Evolutionary conservation across 2,329 filamentous ascomycete genomes (phyloP).

Genomic region (Stachybotrys elegans): DNA sequence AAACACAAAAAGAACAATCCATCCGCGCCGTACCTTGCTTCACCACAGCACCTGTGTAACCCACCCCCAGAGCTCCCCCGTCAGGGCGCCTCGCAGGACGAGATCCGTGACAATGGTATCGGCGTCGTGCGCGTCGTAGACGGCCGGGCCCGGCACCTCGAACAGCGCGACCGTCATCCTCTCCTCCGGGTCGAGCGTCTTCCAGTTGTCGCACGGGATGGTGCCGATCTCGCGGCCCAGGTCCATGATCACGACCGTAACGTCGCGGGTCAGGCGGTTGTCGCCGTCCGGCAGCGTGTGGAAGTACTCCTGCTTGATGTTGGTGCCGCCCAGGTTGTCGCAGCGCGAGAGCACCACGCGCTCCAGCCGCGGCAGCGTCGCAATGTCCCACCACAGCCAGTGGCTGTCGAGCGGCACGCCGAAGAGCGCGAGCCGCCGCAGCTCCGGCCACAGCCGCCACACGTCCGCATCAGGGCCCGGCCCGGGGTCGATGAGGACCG

Average conservation of each 20-base stretch:
- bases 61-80: slow-evolving; percentile 35
- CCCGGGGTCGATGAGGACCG: slow-evolving; percentile 29
- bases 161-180: slow-evolving; percentile 33
- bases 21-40: neutral
- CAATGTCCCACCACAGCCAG: slow-evolving; percentile 34
- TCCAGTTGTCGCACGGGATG: slow-evolving; percentile 23
- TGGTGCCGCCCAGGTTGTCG: slow-evolving; percentile 22
- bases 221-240: slow-evolving; percentile 15
- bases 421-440: slow-evolving; percentile 38
- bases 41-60: slow-evolving; percentile 14
- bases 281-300: slow-evolving; percentile 23
- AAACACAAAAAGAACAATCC: neutral
- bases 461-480: slow-evolving; percentile 27
- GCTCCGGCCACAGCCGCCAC: slow-evolving; percentile 38
- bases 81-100: slow-evolving; percentile 33
- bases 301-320: slow-evolving; percentile 37
- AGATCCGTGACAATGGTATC: slow-evolving; percentile 32
- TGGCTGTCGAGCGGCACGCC: slow-evolving; percentile 30
- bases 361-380: slow-evolving; percentile 28
- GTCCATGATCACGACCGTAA: slow-evolving; percentile 27
- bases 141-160: slow-evolving; percentile 33
- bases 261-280: slow-evolving; percentile 18
- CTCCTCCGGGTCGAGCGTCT: slow-evolving; percentile 27
- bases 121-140: slow-evolving; percentile 28
- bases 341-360: slow-evolving; percentile 37